Evolutionary conservation across 2,329 filamentous ascomycete species (phyloP).

Genomic region (Bimuria novae-zelandiae): DNA sequence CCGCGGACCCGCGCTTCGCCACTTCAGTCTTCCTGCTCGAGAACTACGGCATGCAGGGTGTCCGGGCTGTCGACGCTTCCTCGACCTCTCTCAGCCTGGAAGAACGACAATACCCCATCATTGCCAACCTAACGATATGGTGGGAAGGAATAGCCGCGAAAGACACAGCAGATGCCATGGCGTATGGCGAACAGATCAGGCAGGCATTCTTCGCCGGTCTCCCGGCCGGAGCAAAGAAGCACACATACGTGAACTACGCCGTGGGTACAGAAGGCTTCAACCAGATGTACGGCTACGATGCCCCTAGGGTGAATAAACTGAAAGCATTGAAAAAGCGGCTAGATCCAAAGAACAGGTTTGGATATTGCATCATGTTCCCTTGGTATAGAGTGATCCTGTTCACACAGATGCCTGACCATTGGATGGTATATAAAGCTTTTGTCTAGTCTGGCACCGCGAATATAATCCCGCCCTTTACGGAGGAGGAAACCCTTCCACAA

Average conservation of each 20-base stretch:
- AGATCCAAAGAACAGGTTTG: conserved; percentile 36
- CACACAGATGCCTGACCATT: neutral
- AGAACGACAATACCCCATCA: conserved; percentile 42
- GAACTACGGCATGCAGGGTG: conserved; percentile 28
- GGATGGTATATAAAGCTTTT: neutral
- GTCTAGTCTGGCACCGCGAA: too few species aligned
- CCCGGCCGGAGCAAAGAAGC: conserved; percentile 14
- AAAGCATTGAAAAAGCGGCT: conserved; percentile 32
- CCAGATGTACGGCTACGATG: conserved; percentile 39
- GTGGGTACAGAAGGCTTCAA: conserved; percentile 31
- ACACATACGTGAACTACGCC: conserved; percentile 43
- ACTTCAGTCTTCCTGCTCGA: conserved; percentile 23
- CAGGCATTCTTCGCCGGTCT: conserved; percentile 20
- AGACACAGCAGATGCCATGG: conserved; percentile 15
- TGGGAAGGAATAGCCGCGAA: conserved; percentile 19
- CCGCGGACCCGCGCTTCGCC: conserved; percentile 23
- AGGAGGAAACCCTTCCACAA: too few species aligned
- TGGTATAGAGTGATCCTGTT: neutral
- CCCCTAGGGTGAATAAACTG: conserved; percentile 30
- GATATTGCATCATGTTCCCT: conserved; percentile 24
- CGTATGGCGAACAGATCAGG: conserved; percentile 14
- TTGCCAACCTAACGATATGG: conserved; percentile 21
- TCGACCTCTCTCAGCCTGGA: conserved; percentile 20
- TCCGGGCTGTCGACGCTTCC: conserved; percentile 12
- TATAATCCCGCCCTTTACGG: too few species aligned